Percentiles rank a stretch among this genome's conserved stretches.
Conservation (phyloP, 2,329 filamentous ascomycete species). For the Chaetomiaceae sp. region DNA sequence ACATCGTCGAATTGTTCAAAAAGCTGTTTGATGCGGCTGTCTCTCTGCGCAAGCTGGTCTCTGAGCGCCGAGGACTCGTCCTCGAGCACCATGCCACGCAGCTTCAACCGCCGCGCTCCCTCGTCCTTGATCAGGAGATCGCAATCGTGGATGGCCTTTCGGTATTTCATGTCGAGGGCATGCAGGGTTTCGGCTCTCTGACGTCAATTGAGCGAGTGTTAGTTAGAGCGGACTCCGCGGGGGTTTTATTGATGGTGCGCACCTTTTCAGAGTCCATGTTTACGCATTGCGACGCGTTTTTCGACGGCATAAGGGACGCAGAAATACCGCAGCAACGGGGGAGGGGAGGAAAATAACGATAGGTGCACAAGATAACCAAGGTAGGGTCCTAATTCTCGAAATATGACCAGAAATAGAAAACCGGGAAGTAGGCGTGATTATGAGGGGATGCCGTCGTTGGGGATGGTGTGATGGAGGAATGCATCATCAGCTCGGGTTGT, state of each 20-base stretch:
- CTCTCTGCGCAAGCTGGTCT: conserved; percentile 55
- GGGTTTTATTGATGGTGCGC: conserved; percentile 4
- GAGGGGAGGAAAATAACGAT: neutral
- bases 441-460: neutral
- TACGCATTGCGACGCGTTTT: conserved; percentile 28
- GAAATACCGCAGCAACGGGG: too few species aligned
- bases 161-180: conserved; percentile 65
- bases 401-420: neutral
- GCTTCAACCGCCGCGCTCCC: conserved; percentile 61
- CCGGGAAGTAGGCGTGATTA: neutral
- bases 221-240: neutral
- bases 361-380: neutral
- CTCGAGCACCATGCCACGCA: conserved; percentile 65
- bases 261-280: conserved; percentile 38
- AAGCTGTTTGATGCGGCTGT: conserved; percentile 52
- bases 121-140: conserved; percentile 71
- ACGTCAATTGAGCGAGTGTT: conserved; percentile 2
- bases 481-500: conserved; percentile 2
- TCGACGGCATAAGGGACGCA: conserved; percentile 23
- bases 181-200: conserved; percentile 45
- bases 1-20: conserved; percentile 37
- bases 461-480: conserved; percentile 4
- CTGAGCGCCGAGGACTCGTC: conserved; percentile 68
- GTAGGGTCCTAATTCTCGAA: neutral
- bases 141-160: conserved; percentile 58